Percentiles rank a stretch among this genome's conserved stretches.
Conservation (phyloP, 331 rosid species). For the Quercus tomentella region DNA sequence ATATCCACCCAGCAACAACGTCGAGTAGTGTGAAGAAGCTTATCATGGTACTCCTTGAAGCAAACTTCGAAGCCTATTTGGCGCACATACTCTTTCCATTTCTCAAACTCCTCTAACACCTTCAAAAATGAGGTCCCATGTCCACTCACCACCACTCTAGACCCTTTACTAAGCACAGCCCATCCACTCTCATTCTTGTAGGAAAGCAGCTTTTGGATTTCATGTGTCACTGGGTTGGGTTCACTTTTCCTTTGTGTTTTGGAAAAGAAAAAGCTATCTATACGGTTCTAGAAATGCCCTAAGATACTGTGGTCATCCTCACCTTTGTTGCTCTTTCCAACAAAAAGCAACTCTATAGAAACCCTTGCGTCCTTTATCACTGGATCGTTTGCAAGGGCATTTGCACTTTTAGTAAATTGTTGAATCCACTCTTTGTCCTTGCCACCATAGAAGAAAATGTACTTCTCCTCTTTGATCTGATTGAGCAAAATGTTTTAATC, state of each 20-base stretch:
- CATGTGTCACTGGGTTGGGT: conserved; percentile 27
- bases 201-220: conserved; percentile 41
- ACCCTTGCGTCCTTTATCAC: too few relatives aligned
- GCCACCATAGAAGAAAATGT: too few relatives aligned
- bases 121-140: conserved; percentile 33
- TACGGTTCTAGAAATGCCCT: conserved; percentile 23
- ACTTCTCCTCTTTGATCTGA: too few relatives aligned
- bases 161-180: conserved; percentile 37
- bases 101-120: conserved; percentile 35
- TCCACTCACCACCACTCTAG: conserved; percentile 21
- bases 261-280: conserved; percentile 39
- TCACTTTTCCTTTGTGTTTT: conserved; percentile 17
- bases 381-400: too few relatives aligned
- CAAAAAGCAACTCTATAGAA: too few relatives aligned
- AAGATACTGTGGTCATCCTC: neutral
- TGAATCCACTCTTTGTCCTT: too few relatives aligned
- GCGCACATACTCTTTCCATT: conserved; percentile 30
- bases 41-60: too few relatives aligned
- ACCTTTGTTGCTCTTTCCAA: too few relatives aligned
- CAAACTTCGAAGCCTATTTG: conserved; percentile 21
- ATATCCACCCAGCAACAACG: neutral
- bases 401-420: too few relatives aligned
- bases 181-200: conserved; percentile 48
- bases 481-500: too few relatives aligned
- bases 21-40: too few relatives aligned